Evolutionary conservation across 2,329 filamentous ascomycete species (phyloP), one percentile per base, ranked within the genome.

Genomic region (Sporothrix pallida): DNA sequence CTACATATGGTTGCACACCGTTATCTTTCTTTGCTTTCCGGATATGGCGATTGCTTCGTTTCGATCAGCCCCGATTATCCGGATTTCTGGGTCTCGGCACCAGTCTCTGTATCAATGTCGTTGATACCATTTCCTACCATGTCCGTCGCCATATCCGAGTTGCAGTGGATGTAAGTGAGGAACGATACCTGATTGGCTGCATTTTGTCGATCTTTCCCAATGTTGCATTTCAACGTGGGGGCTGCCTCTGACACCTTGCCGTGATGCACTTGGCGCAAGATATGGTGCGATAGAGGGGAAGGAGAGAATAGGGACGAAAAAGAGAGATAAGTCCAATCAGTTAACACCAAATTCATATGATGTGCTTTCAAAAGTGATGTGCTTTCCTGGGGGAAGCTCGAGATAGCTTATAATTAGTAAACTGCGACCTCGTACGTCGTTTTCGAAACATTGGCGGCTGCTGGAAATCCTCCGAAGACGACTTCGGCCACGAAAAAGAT

Each of bases 231-330:
- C 20, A n/a, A 23, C 68, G 68, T 70, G 68, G 68, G 68, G 68
- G 52, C 50, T 9, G 31, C 26, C 6, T 17, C 37, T 60, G 31
- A 71, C 69, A 62, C 69, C 69, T 71, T 71, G 1, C 17, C 37
- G 69, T 71, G 69, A 37, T 60, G 69, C 69, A 60, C 20, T 71
- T 71, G 54, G 50, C 15, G 37, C 42, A 42, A 26, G 54, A 23
- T 56, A 71, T 71, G 69, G 65, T 69, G 65, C 65, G 46, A 69
- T 69, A 31, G 8, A 65, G 52, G 52, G 52, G 23, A 56, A 20
- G 52, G 23, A 26, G 9, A 56, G 52, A 54, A 26, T 1, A 26
- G 0, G 23, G 31, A 1, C 31, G 20, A 10, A 56, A 26, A 12
- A 52, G 13, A 52, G 48, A 52, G 48, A 17, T 48, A 9, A 48